phyloP scores from a whole-genome alignment of 345 rosid species.

The Dovyalis caffra region DNA sequence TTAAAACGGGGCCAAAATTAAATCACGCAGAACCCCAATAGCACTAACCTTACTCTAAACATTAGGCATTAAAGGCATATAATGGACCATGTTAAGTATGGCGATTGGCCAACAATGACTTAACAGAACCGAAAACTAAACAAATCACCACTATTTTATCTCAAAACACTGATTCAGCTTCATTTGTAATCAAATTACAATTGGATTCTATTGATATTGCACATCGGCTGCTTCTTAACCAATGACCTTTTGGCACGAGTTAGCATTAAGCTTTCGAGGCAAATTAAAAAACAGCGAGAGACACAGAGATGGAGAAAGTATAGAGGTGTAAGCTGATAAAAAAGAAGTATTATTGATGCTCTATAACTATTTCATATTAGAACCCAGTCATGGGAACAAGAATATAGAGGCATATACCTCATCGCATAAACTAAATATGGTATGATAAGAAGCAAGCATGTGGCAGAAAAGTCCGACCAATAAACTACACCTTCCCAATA shows the following conservation, averaged over 20 bases:
- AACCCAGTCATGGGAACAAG: constrained; percentile 9
- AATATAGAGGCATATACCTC: constrained; percentile 8
- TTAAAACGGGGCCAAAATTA: no score
- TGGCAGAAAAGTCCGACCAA: neutral
- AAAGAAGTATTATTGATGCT: neutral
- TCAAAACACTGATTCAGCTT: no score
- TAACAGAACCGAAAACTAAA: no score
- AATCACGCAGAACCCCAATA: no score
- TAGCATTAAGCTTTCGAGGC: neutral
- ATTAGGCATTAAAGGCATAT: no score
- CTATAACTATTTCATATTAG: neutral
- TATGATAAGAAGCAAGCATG: constrained; percentile 3
- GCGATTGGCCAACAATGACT: no score
- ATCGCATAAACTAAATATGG: neutral
- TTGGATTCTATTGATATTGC: neutral
- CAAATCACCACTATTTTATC: no score
- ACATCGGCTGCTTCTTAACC: neutral
- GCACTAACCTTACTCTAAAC: no score
- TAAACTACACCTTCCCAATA: neutral
- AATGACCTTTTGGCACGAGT: no score
- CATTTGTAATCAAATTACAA: no score
- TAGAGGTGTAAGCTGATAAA: neutral
- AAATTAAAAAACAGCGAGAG: neutral
- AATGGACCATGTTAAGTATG: no score
- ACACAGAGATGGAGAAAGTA: neutral